Evolutionary conservation across 1,284 basidiomycete species (phyloP).

Genomic region (Meripilus lineatus): DNA sequence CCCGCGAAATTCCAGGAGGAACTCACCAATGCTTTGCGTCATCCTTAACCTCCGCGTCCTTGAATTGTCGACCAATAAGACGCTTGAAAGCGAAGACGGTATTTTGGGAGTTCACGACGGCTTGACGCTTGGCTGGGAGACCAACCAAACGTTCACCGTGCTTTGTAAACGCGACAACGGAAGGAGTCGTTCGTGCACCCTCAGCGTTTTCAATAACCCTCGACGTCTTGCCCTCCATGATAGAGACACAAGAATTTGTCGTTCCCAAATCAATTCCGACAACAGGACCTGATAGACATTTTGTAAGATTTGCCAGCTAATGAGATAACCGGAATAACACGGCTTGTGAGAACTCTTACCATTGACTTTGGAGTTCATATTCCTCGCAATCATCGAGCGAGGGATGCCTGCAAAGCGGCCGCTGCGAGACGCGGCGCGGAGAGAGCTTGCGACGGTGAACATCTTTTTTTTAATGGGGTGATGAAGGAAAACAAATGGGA

Average conservation of each 20-base stretch:
- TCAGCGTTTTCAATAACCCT: constrained; percentile 98
- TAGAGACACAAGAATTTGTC: constrained; percentile 90
- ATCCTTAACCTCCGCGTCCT: constrained; percentile 89
- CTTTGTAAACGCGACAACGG: constrained; percentile 98
- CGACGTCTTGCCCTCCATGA: constrained; percentile 94
- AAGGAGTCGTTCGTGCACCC: constrained; percentile 97
- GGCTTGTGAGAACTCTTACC: constrained; percentile 38
- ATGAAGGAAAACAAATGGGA: constrained; percentile 11
- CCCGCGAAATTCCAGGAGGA: constrained; percentile 6
- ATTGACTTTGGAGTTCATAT: constrained; percentile 80
- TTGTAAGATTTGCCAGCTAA: too few relatives aligned
- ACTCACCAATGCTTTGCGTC: constrained; percentile 79
- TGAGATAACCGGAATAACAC: background rate
- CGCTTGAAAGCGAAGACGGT: constrained; percentile 97
- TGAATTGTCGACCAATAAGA: constrained; percentile 92
- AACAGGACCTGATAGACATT: constrained; percentile 82
- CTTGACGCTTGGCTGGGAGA: constrained; percentile 96
- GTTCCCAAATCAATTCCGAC: constrained; percentile 85
- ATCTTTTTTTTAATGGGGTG: constrained; percentile 55
- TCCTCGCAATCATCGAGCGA: constrained; percentile 68
- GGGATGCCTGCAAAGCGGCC: constrained; percentile 64
- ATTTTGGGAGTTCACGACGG: constrained; percentile 94
- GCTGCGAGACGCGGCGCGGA: constrained; percentile 54
- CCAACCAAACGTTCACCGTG: constrained; percentile 91
- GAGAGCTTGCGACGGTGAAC: constrained; percentile 59